Evolutionary conservation across 495 filamentous ascomycete genomes (phyloP).

Genomic region (Glarea lozoyensis): DNA sequence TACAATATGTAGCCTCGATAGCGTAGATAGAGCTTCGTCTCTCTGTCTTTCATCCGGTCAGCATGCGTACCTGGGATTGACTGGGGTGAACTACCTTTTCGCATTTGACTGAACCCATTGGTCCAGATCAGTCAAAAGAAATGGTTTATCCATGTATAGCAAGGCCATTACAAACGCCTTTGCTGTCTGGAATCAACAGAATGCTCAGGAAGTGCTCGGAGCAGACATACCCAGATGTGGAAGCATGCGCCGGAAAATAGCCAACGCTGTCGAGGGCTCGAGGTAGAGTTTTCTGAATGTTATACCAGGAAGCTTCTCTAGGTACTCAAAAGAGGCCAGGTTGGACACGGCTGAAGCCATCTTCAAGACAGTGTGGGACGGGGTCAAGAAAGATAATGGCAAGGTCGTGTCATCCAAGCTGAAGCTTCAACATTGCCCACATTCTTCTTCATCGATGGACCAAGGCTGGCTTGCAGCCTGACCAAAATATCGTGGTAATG

Average conservation of each 20-base stretch:
- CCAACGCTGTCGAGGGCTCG: conserved; percentile 89
- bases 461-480: conserved; percentile 29
- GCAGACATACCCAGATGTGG: conserved; percentile 66
- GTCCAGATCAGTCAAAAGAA: conserved; percentile 69
- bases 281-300: conserved; percentile 85
- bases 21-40: conserved; percentile 70
- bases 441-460: conserved; percentile 26
- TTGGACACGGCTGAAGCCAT: conserved; percentile 60
- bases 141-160: conserved; percentile 72
- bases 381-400: too few relatives aligned
- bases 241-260: conserved; percentile 95
- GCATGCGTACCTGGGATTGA: background rate
- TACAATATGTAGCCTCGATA: conserved; percentile 77
- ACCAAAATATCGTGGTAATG: conserved; percentile 17
- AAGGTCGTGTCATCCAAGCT: too few relatives aligned
- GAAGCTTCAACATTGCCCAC: too few relatives aligned
- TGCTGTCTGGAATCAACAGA: conserved; percentile 40
- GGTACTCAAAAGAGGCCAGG: conserved; percentile 68
- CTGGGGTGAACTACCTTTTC: conserved; percentile 39
- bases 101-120: conserved; percentile 71
- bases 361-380: conserved; percentile 37
- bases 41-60: conserved; percentile 44
- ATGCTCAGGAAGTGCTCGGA: background rate
- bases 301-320: conserved; percentile 82
- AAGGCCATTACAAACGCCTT: conserved; percentile 94